A percentile compares a stretch with the other conserved stretches of the same genome.
Evolutionary conservation across 2,329 filamentous ascomycete genomes (phyloP).

Genomic region (Beauveria varroae): DNA sequence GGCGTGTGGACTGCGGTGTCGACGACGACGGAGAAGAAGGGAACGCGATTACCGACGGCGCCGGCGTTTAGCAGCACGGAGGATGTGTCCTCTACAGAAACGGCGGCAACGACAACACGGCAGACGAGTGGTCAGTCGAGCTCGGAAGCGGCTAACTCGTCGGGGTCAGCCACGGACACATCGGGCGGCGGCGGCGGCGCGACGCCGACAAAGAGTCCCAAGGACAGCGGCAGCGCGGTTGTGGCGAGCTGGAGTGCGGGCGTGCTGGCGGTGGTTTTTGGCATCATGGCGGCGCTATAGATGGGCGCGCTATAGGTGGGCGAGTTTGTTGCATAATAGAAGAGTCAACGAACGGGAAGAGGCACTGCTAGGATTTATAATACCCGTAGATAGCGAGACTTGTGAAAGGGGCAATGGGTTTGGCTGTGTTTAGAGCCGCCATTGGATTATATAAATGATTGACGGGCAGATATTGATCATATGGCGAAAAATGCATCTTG

Average conservation of each 20-base stretch:
- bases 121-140: background rate
- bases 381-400: background rate
- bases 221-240: background rate
- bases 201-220: constrained; percentile 3
- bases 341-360: background rate
- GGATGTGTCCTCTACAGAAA: background rate
- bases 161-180: background rate
- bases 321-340: background rate
- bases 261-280: constrained; percentile 3
- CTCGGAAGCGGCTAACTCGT: background rate
- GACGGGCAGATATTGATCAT: no score
- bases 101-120: background rate
- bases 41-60: background rate
- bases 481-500: background rate
- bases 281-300: constrained; percentile 1
- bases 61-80: constrained; percentile 2
- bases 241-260: constrained; percentile 6
- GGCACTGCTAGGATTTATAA: background rate
- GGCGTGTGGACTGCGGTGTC: background rate
- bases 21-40: background rate
- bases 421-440: background rate
- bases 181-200: background rate
- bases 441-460: background rate
- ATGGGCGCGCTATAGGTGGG: background rate
- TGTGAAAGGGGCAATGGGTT: background rate